These are phyloP conservation scores for Geoglossum cookeanum DNA, from an alignment of 2,329 filamentous ascomycete genomes.

Conservation along the genomic window DNA sequence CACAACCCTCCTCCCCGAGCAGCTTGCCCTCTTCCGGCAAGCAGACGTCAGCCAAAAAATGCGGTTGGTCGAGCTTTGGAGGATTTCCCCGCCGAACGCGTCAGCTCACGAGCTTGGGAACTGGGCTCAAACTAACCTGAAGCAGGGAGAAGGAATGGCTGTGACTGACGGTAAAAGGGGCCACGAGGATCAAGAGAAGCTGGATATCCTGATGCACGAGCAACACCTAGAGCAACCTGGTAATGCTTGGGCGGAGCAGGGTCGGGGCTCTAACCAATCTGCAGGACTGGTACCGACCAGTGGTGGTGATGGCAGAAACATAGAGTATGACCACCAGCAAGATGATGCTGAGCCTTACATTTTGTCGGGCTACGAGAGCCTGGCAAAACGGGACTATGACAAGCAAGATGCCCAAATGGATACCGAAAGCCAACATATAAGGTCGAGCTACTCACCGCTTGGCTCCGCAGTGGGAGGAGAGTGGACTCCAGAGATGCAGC, in stretches of 20 bases:
- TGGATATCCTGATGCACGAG: conserved; percentile 8
- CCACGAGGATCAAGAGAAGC: conserved; percentile 17
- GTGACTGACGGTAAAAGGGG: conserved; percentile 40
- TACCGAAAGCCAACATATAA: conserved; percentile 3
- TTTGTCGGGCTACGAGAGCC: conserved; percentile 55
- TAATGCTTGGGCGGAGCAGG: neutral
- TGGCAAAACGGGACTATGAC: conserved; percentile 45
- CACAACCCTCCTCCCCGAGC: conserved; percentile 47
- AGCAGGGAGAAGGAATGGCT: conserved; percentile 14
- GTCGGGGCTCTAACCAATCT: neutral
- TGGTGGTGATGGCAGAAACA: conserved; percentile 20
- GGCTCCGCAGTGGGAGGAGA: conserved; percentile 2
- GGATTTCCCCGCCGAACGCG: conserved; percentile 50
- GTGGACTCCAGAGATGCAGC: neutral
- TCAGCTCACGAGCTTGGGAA: conserved; percentile 36
- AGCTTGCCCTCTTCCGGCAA: conserved; percentile 60
- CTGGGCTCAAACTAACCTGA: conserved; percentile 37
- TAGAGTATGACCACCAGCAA: neutral
- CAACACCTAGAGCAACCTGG: neutral
- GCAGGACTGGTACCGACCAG: neutral
- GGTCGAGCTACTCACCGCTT: conserved; percentile 2
- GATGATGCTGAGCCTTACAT: conserved; percentile 54
- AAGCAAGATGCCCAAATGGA: conserved; percentile 22
- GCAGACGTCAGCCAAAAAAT: conserved; percentile 53
- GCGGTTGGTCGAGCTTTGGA: conserved; percentile 69